Conservation (phyloP, 352 stramenopile species). For the Pythium monospermum region DNA sequence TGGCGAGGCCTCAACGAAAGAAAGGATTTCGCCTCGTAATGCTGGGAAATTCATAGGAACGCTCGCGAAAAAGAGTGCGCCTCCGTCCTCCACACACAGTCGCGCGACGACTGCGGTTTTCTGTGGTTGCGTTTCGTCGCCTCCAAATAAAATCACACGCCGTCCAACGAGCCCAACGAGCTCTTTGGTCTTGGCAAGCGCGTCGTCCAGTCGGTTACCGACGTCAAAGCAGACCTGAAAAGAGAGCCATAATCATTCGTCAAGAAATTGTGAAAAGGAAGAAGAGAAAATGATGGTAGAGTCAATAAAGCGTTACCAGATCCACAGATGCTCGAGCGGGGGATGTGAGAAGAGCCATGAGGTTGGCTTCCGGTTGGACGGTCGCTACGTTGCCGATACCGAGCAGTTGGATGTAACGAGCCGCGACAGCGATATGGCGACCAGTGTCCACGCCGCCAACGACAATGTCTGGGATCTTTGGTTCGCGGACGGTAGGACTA, state of each 20-base stretch:
- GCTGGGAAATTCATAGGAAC: conserved; percentile 56
- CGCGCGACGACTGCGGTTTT: conserved; percentile 29
- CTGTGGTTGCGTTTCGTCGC: conserved; percentile 27
- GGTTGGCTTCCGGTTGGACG: conserved; percentile 24
- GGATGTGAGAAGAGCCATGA: conserved; percentile 37
- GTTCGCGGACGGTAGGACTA: conserved; percentile 23
- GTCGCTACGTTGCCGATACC: conserved; percentile 51
- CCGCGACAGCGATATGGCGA: conserved; percentile 38
- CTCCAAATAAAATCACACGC: conserved; percentile 55
- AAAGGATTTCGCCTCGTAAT: conserved; percentile 47
- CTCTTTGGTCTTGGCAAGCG: conserved; percentile 31
- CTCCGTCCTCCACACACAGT: conserved; percentile 36
- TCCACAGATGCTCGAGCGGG: conserved; percentile 31
- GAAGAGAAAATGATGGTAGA: not conserved
- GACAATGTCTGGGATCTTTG: conserved; percentile 61
- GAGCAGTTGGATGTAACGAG: conserved; percentile 67
- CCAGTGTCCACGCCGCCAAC: conserved; percentile 36
- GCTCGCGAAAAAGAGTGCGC: conserved; percentile 55
- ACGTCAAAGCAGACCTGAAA: conserved; percentile 63
- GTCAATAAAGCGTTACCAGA: conserved; percentile 28
- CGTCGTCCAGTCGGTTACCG: conserved; percentile 36
- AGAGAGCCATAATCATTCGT: not conserved
- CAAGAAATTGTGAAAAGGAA: too few species aligned
- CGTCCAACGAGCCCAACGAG: conserved; percentile 36
- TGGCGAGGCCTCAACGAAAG: conserved; percentile 46